These are phyloP conservation scores for Radiomyces spectabilis DNA, from an alignment of 192 early-diverging fungal genomes.

Conservation along the genomic window DNA sequence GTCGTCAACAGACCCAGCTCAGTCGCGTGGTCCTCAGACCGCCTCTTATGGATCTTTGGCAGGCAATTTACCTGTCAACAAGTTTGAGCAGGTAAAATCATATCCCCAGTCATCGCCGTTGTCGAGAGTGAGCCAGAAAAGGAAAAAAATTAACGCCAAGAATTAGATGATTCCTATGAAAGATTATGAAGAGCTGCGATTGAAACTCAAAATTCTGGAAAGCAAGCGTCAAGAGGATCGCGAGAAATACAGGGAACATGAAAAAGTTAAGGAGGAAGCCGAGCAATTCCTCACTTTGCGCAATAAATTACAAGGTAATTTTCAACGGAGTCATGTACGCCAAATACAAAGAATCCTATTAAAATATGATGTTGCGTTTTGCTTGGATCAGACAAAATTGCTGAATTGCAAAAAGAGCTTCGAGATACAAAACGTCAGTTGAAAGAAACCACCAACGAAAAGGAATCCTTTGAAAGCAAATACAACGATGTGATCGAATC, in stretches of 20 bases:
- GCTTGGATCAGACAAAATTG: constrained; percentile 45
- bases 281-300: constrained; percentile 59
- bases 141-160: no score
- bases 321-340: background rate
- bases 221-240: constrained; percentile 76
- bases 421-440: constrained; percentile 52
- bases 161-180: constrained; percentile 47
- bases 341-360: background rate
- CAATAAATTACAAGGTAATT: constrained; percentile 54
- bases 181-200: constrained; percentile 73
- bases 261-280: constrained; percentile 62
- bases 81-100: constrained; percentile 16
- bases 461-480: constrained; percentile 58
- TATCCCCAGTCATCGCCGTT: no score
- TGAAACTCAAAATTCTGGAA: constrained; percentile 73
- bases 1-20: background rate
- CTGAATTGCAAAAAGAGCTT: constrained; percentile 66
- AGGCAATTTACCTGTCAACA: constrained; percentile 11
- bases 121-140: no score
- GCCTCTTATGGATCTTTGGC: constrained; percentile 10
- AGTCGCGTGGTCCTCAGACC: background rate
- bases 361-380: background rate
- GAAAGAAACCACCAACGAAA: constrained; percentile 49
- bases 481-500: constrained; percentile 67
- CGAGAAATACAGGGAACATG: constrained; percentile 64